Percentiles rank a stretch among this genome's conserved stretches.
phyloP scores from a whole-genome alignment of 176 grass and related monocot species.

The Triticum turgidum region DNA sequence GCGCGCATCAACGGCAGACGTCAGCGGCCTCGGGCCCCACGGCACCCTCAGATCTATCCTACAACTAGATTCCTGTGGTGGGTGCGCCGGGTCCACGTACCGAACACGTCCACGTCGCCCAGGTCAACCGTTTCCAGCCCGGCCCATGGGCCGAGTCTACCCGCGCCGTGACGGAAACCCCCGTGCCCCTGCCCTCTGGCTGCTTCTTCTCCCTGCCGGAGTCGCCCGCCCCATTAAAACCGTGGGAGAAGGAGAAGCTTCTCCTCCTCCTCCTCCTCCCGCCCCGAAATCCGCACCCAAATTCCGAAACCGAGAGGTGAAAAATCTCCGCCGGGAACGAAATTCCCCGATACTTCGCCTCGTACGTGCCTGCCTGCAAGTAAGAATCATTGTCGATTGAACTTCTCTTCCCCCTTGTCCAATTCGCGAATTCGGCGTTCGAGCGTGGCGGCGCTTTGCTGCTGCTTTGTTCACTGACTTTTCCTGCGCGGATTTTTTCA shows the following conservation, averaged over 20 bases:
- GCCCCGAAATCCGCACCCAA: constrained; percentile 25
- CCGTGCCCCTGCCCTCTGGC: background rate
- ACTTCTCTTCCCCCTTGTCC: background rate
- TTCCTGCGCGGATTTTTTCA: background rate
- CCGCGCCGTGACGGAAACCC: background rate
- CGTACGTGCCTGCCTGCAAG: background rate
- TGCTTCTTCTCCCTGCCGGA: constrained; percentile 15
- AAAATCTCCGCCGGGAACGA: background rate
- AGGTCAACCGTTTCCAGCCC: background rate
- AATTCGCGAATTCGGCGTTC: background rate
- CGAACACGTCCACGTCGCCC: background rate
- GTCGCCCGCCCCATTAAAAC: constrained; percentile 34
- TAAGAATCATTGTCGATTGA: background rate
- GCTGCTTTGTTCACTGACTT: background rate
- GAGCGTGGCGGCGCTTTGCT: background rate
- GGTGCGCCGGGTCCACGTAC: constrained; percentile 15
- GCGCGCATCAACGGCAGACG: background rate
- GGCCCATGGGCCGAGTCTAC: constrained; percentile 26
- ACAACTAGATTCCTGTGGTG: background rate
- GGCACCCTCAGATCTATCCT: background rate
- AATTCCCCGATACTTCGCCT: background rate
- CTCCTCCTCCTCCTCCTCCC: constrained; percentile 16
- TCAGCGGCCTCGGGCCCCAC: background rate
- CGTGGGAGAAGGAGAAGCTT: constrained; percentile 13
- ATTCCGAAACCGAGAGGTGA: constrained; percentile 17